A percentile compares a stretch with the other conserved stretches of the same genome.
These are phyloP conservation scores for Arthrinium puccinioides DNA, from an alignment of 2,329 filamentous ascomycete genomes.

Conservation along the genomic window DNA sequence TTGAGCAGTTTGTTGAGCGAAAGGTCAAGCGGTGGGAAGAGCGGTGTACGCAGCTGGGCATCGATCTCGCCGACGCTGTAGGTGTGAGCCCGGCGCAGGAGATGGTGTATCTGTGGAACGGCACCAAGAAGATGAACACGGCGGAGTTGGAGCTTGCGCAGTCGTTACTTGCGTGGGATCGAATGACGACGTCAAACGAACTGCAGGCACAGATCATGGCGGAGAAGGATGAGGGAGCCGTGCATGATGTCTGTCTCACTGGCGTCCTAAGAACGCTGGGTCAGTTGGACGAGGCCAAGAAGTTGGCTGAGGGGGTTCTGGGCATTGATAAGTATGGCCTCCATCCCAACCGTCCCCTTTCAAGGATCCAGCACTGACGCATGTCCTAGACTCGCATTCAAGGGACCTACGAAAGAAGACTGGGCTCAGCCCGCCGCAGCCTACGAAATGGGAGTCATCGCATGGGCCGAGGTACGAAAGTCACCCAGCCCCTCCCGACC, in stretches of 20 bases:
- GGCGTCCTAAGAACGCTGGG: slow-evolving; percentile 59
- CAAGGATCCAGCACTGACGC: slow-evolving; percentile 7
- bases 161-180: slow-evolving; percentile 53
- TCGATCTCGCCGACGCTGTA: slow-evolving; percentile 71
- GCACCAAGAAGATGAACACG: slow-evolving; percentile 69
- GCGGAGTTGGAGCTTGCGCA: slow-evolving; percentile 59
- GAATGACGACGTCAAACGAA: slow-evolving; percentile 46
- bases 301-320: slow-evolving; percentile 58
- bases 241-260: slow-evolving; percentile 59
- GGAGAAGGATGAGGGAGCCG: slow-evolving; percentile 53
- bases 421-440: slow-evolving; percentile 67
- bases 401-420: slow-evolving; percentile 57
- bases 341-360: background rate
- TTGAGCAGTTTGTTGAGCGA: slow-evolving; percentile 77
- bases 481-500: background rate
- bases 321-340: slow-evolving; percentile 48
- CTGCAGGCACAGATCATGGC: slow-evolving; percentile 38
- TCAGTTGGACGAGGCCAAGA: slow-evolving; percentile 56
- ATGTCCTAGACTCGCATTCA: slow-evolving; percentile 40
- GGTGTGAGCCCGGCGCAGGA: slow-evolving; percentile 77
- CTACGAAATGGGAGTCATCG: slow-evolving; percentile 79
- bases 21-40: slow-evolving; percentile 88
- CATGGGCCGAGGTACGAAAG: slow-evolving; percentile 63
- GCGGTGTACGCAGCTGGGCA: slow-evolving; percentile 57
- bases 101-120: slow-evolving; percentile 93